Evolutionary conservation across 2,329 filamentous ascomycete genomes (phyloP).

Genomic region (Pseudocercospora cruenta): DNA sequence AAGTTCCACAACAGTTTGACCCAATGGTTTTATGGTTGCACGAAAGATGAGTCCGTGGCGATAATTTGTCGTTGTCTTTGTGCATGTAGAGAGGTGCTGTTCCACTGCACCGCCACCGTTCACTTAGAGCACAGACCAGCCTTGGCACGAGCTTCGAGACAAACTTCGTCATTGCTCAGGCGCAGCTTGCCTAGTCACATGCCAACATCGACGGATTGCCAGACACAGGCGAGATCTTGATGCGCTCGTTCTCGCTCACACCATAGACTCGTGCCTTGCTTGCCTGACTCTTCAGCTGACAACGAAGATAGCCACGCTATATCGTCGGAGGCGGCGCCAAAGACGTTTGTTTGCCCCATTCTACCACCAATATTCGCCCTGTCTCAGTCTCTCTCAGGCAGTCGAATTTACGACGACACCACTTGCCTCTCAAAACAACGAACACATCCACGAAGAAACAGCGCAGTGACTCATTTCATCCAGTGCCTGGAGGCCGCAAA

Average conservation of each 20-base stretch:
- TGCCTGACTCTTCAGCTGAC: constrained; percentile 31
- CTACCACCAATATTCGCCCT: constrained; percentile 14
- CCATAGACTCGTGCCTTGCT: constrained; percentile 15
- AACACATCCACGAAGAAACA: constrained; percentile 12
- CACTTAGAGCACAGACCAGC: background rate
- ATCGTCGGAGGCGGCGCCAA: constrained; percentile 17
- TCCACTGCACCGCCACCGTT: constrained; percentile 8
- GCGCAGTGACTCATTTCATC: constrained; percentile 20
- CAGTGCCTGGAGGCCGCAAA: constrained; percentile 24
- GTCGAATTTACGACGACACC: constrained; percentile 17
- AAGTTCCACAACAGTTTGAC: background rate
- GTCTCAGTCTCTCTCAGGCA: constrained; percentile 32
- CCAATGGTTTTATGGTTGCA: constrained; percentile 3
- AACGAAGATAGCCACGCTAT: constrained; percentile 14
- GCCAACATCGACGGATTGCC: constrained; percentile 7
- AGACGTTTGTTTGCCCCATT: constrained; percentile 10
- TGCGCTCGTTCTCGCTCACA: constrained; percentile 17
- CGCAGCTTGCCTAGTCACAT: constrained; percentile 24
- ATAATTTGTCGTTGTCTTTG: background rate
- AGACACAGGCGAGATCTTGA: constrained; percentile 9
- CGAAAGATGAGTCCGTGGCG: constrained; percentile 3
- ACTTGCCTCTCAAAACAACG: constrained; percentile 16
- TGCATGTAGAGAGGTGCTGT: background rate
- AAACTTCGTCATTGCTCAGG: constrained; percentile 10
- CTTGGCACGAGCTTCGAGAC: background rate